A percentile compares a stretch with the other conserved stretches of the same genome.
These are phyloP conservation scores for Pleurotus eryngii DNA, from an alignment of 768 basidiomycete genomes.

Conservation along the genomic window DNA sequence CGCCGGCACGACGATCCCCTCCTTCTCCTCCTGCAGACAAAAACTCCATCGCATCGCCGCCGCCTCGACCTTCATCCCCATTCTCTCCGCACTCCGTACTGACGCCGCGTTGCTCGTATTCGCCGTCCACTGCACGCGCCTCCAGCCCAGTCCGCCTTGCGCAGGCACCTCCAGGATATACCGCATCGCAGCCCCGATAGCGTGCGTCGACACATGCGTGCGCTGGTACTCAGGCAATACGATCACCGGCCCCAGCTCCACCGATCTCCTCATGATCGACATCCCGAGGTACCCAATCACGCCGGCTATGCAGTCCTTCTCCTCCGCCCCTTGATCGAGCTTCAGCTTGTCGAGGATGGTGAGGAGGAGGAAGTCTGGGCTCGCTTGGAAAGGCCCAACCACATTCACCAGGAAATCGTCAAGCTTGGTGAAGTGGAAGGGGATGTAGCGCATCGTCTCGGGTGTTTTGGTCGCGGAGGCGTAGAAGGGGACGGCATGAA, in stretches of 20 bases:
- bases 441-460: conserved; percentile 36
- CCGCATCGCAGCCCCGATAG: conserved; percentile 28
- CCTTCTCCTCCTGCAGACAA: conserved; percentile 31
- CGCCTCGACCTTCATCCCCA: conserved; percentile 45
- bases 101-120: conserved; percentile 35
- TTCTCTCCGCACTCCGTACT: conserved; percentile 34
- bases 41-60: conserved; percentile 38
- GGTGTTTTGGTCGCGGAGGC: conserved; percentile 20
- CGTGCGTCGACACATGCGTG: conserved; percentile 39
- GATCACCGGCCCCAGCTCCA: conserved; percentile 36
- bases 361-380: conserved; percentile 31
- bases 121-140: conserved; percentile 47
- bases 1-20: conserved; percentile 21
- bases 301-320: conserved; percentile 39
- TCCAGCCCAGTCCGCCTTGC: conserved; percentile 37
- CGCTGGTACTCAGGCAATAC: conserved; percentile 37
- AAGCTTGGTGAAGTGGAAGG: conserved; percentile 28
- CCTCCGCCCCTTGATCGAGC: conserved; percentile 13
- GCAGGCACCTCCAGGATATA: conserved; percentile 18
- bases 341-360: conserved; percentile 48
- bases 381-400: conserved; percentile 17
- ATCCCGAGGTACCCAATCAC: conserved; percentile 36
- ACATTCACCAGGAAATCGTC: conserved; percentile 24
- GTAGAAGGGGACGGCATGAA: conserved; percentile 28
- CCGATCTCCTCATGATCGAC: neutral